These are phyloP conservation scores for Ensete glaucum DNA, from an alignment of 176 grass and related monocot species.

Conservation along the genomic window DNA sequence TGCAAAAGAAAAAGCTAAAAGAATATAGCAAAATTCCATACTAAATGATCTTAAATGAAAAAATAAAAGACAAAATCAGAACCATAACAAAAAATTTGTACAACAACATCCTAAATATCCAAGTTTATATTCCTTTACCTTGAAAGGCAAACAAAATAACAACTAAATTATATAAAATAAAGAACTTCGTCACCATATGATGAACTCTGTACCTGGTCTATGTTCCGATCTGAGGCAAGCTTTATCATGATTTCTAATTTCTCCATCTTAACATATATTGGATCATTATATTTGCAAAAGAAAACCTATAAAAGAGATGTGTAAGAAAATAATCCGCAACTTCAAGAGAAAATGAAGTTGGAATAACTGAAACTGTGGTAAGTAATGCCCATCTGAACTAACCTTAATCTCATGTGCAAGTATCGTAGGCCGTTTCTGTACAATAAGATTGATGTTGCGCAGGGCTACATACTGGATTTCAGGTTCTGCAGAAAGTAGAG, in stretches of 20 bases:
- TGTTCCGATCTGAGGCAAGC: conserved; percentile 93
- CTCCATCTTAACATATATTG: conserved; percentile 99
- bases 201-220: conserved; percentile 61
- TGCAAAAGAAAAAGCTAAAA: too few relatives aligned
- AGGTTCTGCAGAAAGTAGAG: conserved; percentile 91
- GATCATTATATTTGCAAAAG: conserved; percentile 96
- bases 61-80: too few relatives aligned
- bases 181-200: too few relatives aligned
- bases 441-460: conserved; percentile 98
- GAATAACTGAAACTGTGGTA: conserved; percentile 9
- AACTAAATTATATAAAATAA: too few relatives aligned
- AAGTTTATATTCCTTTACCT: too few relatives aligned
- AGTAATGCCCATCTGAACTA: conserved; percentile 22
- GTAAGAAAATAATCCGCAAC: conserved; percentile 2
- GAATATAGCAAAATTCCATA: too few relatives aligned
- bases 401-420: conserved; percentile 99
- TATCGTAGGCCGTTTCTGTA: conserved; percentile 97
- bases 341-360: neutral
- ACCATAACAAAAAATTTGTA: too few relatives aligned
- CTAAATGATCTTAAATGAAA: too few relatives aligned
- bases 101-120: too few relatives aligned
- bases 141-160: too few relatives aligned
- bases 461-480: conserved; percentile 97
- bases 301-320: conserved; percentile 55
- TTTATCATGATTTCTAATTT: conserved; percentile 99